Base-by-base conservation (phyloP, 208 protist genomes). In the Leishmania gerbilli region DNA sequence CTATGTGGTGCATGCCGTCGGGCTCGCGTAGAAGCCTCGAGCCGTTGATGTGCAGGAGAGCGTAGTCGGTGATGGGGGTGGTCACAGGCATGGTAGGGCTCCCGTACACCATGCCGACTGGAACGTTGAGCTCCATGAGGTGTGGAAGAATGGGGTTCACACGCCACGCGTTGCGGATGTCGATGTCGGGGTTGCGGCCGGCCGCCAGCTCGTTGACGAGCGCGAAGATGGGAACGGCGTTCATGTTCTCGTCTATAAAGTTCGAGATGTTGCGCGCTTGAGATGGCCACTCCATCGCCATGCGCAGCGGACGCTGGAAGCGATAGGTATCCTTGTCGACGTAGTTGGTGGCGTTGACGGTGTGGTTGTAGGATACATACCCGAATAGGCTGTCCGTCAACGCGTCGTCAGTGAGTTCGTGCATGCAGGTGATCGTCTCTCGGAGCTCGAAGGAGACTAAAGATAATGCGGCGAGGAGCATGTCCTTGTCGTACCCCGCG, bases 261-360 rank as follows among this genome's bases (percentile, higher is more conserved):
- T 3, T 27, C 3, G 72, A 58, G 45, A 83, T 51, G 62, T 83
- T 83, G 13, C 71, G 67, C 19, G 4, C 21, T 5, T 31, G n/a
- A 8, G 27, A 2, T 4, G 72, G 79, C 79, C 47, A 53, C 56
- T 34, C 56, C 19, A 4, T 34, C 13, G 64, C 67, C n/a, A 55
- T n/a, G 40, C 74, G 15, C 40, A 84, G 80, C 24, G 80, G 80
- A 9, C 74, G 62, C 45, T 53, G 1, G 49, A 84, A 84, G 19
- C 0, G 13, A 55, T 60, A 76, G 2, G 80, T 84, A 24, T 31
- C 21, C 53, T 34, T 42, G 56, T 74, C 71, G 40, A 84, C 31
- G 31, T 76, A 68, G 75, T 80, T 76, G 40, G 74, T 55, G 79
- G 68, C 72, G 40, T 75, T 64, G 72, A 83, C 74, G 21, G 71